These are phyloP conservation scores for Lagenaria siceraria DNA, from an alignment of 306 rosid genomes.

Conservation along the genomic window DNA sequence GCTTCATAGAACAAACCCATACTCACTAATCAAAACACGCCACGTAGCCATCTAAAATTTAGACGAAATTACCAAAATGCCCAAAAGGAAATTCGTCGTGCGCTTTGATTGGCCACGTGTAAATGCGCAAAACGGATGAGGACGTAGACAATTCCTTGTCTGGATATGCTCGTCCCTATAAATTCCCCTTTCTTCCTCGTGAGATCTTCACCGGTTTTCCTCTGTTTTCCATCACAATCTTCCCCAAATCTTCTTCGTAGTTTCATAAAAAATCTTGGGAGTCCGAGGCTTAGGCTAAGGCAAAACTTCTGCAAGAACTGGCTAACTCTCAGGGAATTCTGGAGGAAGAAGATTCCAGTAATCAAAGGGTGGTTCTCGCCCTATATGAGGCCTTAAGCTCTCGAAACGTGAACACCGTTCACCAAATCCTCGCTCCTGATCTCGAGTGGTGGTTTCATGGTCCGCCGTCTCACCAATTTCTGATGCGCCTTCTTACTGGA, in stretches of 20 bases:
- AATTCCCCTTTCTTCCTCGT: neutral
- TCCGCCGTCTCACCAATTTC: conserved; percentile 76
- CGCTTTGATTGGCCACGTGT: neutral
- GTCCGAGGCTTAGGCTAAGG: conserved; percentile 5
- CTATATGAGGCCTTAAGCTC: conserved; percentile 78
- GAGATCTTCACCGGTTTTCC: neutral
- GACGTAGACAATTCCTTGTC: neutral
- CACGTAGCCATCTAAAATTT: neutral
- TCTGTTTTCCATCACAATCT: neutral
- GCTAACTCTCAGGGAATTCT: conserved; percentile 57
- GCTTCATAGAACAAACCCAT: neutral
- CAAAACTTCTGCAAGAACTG: conserved; percentile 40
- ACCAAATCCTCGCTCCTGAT: conserved; percentile 48
- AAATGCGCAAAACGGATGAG: neutral
- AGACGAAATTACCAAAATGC: neutral
- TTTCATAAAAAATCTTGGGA: neutral
- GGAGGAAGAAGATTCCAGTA: conserved; percentile 46
- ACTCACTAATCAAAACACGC: neutral
- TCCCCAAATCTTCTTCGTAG: neutral
- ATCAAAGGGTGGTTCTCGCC: conserved; percentile 49
- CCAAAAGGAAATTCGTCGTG: neutral
- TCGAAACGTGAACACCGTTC: conserved; percentile 55
- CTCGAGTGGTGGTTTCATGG: conserved; percentile 99
- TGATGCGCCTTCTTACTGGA: conserved; percentile 80
- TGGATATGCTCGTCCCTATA: neutral